Evolutionary conservation across 1,284 basidiomycete species (phyloP).

Genomic region (Neotropicomus parvogracilis): DNA sequence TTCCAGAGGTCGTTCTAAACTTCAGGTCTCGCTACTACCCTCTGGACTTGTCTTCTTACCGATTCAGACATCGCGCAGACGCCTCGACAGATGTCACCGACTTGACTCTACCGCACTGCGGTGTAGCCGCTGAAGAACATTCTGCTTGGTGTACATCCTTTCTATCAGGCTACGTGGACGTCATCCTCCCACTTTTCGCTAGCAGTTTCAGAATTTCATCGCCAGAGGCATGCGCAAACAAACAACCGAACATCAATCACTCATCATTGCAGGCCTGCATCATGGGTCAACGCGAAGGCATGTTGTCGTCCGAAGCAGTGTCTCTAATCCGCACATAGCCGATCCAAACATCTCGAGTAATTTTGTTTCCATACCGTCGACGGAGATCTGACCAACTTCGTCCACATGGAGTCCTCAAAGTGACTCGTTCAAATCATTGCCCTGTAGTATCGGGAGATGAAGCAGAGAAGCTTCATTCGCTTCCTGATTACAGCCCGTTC

Average conservation of each 20-base stretch:
- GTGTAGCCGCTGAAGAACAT: background rate
- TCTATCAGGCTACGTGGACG: slow-evolving; percentile 22
- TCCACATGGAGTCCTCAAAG: background rate
- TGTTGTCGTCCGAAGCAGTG: background rate
- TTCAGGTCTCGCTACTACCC: background rate
- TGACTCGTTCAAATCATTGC: background rate
- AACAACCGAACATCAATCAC: background rate
- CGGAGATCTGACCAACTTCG: background rate
- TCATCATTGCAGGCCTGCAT: background rate
- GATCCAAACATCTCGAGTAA: background rate
- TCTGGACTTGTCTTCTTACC: slow-evolving; percentile 2
- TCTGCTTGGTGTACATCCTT: slow-evolving; percentile 23
- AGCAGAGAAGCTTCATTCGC: background rate
- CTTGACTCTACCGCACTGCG: slow-evolving; percentile 5
- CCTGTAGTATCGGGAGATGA: background rate
- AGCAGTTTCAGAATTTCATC: background rate
- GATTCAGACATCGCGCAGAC: slow-evolving; percentile 1
- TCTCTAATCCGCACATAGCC: background rate
- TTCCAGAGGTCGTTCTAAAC: slow-evolving; percentile 12
- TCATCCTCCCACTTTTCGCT: slow-evolving; percentile 9
- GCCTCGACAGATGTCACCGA: slow-evolving; percentile 10
- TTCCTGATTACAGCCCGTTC: slow-evolving; percentile 4
- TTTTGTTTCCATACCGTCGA: background rate
- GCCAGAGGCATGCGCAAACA: background rate
- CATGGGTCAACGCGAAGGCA: background rate